A percentile compares a stretch with the other conserved stretches of the same genome.
These are phyloP conservation scores for Brasilioporus rufonigricans DNA, from an alignment of 768 basidiomycete species.

Conservation along the genomic window DNA sequence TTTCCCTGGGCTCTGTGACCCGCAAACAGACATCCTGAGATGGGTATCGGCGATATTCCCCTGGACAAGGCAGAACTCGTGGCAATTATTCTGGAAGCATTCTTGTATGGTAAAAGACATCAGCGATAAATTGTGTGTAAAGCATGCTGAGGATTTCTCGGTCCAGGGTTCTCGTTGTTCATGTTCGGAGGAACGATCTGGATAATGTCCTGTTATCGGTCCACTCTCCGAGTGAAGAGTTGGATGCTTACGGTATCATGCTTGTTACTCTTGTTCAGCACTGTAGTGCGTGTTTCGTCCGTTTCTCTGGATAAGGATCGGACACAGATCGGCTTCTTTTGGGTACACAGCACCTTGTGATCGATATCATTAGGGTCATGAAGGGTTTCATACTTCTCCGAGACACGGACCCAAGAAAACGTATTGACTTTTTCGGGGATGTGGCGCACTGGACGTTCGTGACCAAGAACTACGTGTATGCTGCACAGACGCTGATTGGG, in stretches of 20 bases:
- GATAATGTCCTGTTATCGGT: slow-evolving; percentile 12
- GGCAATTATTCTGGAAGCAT: slow-evolving; percentile 16
- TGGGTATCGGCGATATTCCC: slow-evolving; percentile 1
- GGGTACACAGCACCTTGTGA: slow-evolving; percentile 22
- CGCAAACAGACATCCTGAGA: neutral
- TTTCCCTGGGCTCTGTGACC: neutral
- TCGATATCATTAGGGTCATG: slow-evolving; percentile 25
- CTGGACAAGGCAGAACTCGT: slow-evolving; percentile 23
- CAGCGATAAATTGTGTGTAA: neutral
- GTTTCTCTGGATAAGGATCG: neutral
- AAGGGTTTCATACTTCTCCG: slow-evolving; percentile 26
- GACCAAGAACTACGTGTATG: slow-evolving; percentile 23
- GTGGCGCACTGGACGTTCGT: slow-evolving; percentile 29
- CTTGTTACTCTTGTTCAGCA: slow-evolving; percentile 31
- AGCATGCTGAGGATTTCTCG: neutral
- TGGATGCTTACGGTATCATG: slow-evolving; percentile 24
- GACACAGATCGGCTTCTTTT: neutral
- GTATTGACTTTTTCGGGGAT: slow-evolving; percentile 26
- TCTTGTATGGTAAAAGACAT: slow-evolving; percentile 17
- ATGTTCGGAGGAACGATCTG: slow-evolving; percentile 35
- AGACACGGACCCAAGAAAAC: slow-evolving; percentile 16
- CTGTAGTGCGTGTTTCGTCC: slow-evolving; percentile 20
- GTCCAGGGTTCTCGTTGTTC: slow-evolving; percentile 34
- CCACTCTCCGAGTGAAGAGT: slow-evolving; percentile 12
- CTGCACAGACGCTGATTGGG: slow-evolving; percentile 29